A percentile compares a stretch with the other conserved stretches of the same genome.
These are phyloP conservation scores for Artomyces pyxidatus DNA, from an alignment of 768 basidiomycete species.

Conservation along the genomic window DNA sequence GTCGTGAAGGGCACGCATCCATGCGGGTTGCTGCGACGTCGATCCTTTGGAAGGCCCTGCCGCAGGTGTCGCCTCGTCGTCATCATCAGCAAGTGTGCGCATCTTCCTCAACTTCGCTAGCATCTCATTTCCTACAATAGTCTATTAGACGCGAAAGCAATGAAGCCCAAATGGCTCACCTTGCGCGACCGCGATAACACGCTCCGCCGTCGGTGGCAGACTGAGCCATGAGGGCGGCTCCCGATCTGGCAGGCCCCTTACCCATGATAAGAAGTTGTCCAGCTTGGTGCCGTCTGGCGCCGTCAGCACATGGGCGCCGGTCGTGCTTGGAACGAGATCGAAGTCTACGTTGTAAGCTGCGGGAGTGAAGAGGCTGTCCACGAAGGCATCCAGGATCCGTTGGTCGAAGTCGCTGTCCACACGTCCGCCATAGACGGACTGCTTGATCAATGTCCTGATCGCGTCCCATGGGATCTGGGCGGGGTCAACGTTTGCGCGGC, in stretches of 20 bases:
- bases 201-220: conserved; percentile 86
- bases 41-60: conserved; percentile 56
- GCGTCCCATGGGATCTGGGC: conserved; percentile 92
- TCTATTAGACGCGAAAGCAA: conserved; percentile 2
- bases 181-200: conserved; percentile 85
- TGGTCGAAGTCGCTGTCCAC: conserved; percentile 96
- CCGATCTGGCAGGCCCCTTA: conserved; percentile 78
- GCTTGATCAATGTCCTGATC: conserved; percentile 86
- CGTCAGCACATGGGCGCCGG: conserved; percentile 47
- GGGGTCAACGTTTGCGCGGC: conserved; percentile 88
- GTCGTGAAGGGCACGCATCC: conserved; percentile 85
- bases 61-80: conserved; percentile 49
- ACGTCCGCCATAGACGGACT: conserved; percentile 92
- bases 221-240: conserved; percentile 95
- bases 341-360: conserved; percentile 92
- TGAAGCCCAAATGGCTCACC: conserved; percentile 39
- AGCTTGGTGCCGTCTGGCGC: conserved; percentile 91
- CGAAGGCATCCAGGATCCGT: conserved; percentile 85
- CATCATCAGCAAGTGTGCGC: conserved; percentile 82
- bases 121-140: conserved; percentile 60
- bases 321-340: conserved; percentile 64
- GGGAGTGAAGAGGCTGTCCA: conserved; percentile 82
- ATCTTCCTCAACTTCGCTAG: conserved; percentile 88
- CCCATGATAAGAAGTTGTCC: conserved; percentile 88
- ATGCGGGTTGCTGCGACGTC: conserved; percentile 75